phyloP scores from a whole-genome alignment of 768 basidiomycete genomes.

The Rhodotorula babjevae region DNA sequence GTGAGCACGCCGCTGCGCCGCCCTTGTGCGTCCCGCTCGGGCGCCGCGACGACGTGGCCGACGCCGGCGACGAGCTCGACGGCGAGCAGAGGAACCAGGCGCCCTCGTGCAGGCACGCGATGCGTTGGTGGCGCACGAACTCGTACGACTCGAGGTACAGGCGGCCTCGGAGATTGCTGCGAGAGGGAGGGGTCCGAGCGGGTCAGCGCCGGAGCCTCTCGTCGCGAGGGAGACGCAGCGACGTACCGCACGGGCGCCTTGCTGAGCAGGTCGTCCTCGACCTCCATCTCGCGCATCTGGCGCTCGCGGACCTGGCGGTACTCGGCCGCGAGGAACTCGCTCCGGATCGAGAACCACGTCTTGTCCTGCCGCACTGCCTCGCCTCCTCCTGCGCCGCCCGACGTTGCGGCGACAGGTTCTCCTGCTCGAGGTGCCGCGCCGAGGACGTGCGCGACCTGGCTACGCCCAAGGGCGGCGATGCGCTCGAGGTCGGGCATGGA shows the following conservation, averaged over 20 bases:
- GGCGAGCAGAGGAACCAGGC: slow-evolving; percentile 77
- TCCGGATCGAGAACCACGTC: slow-evolving; percentile 75
- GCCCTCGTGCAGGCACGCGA: slow-evolving; percentile 79
- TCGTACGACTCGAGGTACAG: slow-evolving; percentile 85
- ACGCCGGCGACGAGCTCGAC: neutral
- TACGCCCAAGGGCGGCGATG: slow-evolving; percentile 68
- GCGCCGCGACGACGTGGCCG: neutral
- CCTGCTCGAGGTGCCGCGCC: slow-evolving; percentile 43
- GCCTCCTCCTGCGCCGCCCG: no score
- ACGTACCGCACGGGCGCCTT: slow-evolving; percentile 79
- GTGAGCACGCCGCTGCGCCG: neutral
- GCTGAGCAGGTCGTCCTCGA: slow-evolving; percentile 78
- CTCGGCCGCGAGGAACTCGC: slow-evolving; percentile 21
- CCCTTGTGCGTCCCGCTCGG: no score
- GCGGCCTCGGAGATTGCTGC: slow-evolving; percentile 73
- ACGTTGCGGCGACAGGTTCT: no score
- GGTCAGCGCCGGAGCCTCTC: no score
- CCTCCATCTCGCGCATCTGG: slow-evolving; percentile 83
- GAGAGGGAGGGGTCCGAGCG: neutral
- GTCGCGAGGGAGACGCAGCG: neutral
- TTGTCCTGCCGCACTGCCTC: slow-evolving; percentile 58
- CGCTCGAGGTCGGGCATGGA: slow-evolving; percentile 69
- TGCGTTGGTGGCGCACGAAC: slow-evolving; percentile 80
- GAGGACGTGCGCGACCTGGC: slow-evolving; percentile 79
- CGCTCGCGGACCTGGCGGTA: slow-evolving; percentile 60